Evolutionary conservation across 306 rosid species (phyloP), one percentile per base, ranked within the genome.

Genomic region (Prunus mume): DNA sequence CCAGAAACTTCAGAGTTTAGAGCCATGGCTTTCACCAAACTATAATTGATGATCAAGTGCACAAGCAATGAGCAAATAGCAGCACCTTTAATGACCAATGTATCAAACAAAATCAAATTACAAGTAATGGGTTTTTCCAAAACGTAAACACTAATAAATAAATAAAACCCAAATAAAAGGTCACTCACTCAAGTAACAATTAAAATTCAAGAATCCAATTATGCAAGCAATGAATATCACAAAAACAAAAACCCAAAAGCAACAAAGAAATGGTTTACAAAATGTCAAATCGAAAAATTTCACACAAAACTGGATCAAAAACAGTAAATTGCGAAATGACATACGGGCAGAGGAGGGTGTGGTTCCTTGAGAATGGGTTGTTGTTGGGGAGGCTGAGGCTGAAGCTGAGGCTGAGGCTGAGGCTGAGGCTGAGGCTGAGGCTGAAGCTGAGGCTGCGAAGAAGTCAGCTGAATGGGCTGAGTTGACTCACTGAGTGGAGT

Each of bases 401-500:
- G 43, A 20, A 6, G 64, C 38, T 32, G 32, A 46, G 71, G 56
- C 28, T 64, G 45, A 12, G 14, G 63, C 38, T 34, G 41, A 20
- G 7, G 24, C 24, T 22, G 32, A 46, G 71, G 56, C 28, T 65
- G 47, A 13, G 15, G 64, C 43, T 38, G 43, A 20, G 14, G 64
- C 38, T 32, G 32, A 46, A 63, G 64, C 41, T 38, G 38, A 32
- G 38, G 38, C 38, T 32, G 43, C 43, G 43, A 38, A 38, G 43
- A 38, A 38, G 43, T 6, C 17, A 8, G 13, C 34, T 65, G 78
- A 27, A 28, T 76, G 56, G 61, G 54, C 68, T 38, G 76, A 77
- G 79, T 60, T 45, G 79, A 73, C 63, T 72, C 76, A 9, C 11
- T 3, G 81, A 47, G 17, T 55, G 65, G 70, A 18, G 79, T 43